Base-by-base conservation (phyloP, 768 basidiomycete species). In the Pleurotus platypus region DNA sequence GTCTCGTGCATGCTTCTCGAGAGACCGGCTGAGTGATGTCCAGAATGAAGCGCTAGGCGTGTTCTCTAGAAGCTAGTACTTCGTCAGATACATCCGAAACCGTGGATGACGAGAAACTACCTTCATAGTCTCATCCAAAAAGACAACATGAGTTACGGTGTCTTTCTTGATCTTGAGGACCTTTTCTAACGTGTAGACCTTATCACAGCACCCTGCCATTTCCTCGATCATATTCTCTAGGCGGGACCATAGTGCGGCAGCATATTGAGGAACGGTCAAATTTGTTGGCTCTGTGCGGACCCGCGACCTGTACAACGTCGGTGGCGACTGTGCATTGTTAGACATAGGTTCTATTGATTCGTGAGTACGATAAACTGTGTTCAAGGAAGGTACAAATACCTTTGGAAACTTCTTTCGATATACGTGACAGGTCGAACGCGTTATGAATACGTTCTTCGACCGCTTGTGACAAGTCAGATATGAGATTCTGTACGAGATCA, bases 171-270 rank as follows among this genome's bases (percentile, higher is more conserved):
- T 70, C 64, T 82, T 85, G 37, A 98, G 75, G 2, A 98, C 96
- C 66, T 94, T 97, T 72, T 98, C 96, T 4, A 99, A 81, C 0
- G 89, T 90, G 69, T 98, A 96, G 5, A 98, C 92, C 80, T 98
- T 97, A 68, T 94, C 85, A 66, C 97, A 98, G 62, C 90, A 90
- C 50, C 85, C 86, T 2, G 91, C 83, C 82, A 99, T 87, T 62
- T 95, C 94, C 63, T 91, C 87, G 12, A 96, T 83, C 65, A 98
- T 83, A 11, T 72, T 75, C 64, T 94, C 94, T 7, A 99, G 73
- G 46, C 92, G 78, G 2, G 72, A 67, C 94, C 94, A 98, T 2
- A 97, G 75, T 4, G 87, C 88, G 4, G 84, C 79, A 0, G 86
- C 80, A 79, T 91, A 99, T 63, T 94, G 92, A 1, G 92, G 90